Evolutionary conservation across 2,329 filamentous ascomycete genomes (phyloP).

Genomic region (Aspergillus brunneoviolaceus): DNA sequence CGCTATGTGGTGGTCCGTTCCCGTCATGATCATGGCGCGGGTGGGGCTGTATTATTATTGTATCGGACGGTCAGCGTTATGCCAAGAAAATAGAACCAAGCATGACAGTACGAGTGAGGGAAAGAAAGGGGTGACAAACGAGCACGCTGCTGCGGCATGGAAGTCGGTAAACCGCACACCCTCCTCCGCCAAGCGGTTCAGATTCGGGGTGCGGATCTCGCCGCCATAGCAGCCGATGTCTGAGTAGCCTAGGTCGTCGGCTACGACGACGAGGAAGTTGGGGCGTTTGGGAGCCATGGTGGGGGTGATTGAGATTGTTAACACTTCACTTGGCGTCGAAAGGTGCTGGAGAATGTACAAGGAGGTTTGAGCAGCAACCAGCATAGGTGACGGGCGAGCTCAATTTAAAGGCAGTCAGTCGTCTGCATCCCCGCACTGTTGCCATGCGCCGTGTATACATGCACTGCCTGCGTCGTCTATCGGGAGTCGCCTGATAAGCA

Average conservation of each 20-base stretch:
- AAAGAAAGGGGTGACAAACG: conserved; percentile 29
- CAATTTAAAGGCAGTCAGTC: too few species aligned
- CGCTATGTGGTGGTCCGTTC: conserved; percentile 58
- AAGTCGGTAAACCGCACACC: conserved; percentile 64
- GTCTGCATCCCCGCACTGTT: too few species aligned
- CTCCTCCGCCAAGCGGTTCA: conserved; percentile 54
- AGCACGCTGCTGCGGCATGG: conserved; percentile 65
- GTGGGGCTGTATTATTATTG: conserved; percentile 45
- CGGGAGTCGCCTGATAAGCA: background rate
- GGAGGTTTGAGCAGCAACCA: background rate
- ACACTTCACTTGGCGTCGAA: too few species aligned
- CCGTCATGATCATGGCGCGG: conserved; percentile 65
- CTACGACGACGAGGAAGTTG: conserved; percentile 61
- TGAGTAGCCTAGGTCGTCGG: conserved; percentile 61
- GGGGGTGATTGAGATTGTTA: background rate
- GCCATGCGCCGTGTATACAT: background rate
- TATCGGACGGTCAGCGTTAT: background rate
- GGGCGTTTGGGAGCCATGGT: conserved; percentile 47
- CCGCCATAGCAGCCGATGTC: conserved; percentile 60
- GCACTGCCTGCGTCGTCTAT: background rate
- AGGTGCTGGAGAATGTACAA: too few species aligned
- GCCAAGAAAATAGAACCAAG: too few species aligned
- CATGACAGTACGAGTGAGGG: too few species aligned
- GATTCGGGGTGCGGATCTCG: conserved; percentile 61
- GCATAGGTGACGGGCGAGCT: background rate